Conservation (phyloP, 495 filamentous ascomycete genomes). For the Aspergillus sclerotioniger region DNA sequence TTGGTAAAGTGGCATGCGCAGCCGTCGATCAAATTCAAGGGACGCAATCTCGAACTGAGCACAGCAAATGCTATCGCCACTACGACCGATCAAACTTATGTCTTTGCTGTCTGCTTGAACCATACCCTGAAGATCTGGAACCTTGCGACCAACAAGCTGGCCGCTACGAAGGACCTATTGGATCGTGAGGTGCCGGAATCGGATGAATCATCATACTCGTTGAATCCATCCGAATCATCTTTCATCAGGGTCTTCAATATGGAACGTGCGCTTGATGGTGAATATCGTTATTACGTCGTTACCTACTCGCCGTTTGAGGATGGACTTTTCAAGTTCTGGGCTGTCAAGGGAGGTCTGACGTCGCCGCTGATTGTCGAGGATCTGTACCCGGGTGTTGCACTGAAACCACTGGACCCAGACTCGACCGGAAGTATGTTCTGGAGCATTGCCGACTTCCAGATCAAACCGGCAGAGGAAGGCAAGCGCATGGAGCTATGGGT, state of each 20-base stretch:
- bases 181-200: constrained; percentile 50
- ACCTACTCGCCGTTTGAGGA: constrained; percentile 85
- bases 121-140: constrained; percentile 89
- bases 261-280: constrained; percentile 49
- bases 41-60: constrained; percentile 63
- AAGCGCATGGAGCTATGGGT: constrained; percentile 73
- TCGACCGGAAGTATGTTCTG: constrained; percentile 72
- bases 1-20: constrained; percentile 68
- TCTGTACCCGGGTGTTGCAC: constrained; percentile 55
- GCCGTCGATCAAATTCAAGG: constrained; percentile 62
- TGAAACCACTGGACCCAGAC: constrained; percentile 69
- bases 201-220: constrained; percentile 63
- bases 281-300: constrained; percentile 67
- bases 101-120: constrained; percentile 84
- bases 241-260: constrained; percentile 71
- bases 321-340: constrained; percentile 96
- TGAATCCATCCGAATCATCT: constrained; percentile 70
- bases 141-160: constrained; percentile 65
- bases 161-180: constrained; percentile 70
- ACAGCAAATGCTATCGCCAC: constrained; percentile 61
- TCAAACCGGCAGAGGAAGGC: constrained; percentile 53
- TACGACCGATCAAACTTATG: constrained; percentile 63
- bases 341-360: constrained; percentile 60
- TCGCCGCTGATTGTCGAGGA: constrained; percentile 66
- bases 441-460: constrained; percentile 81